A percentile compares a stretch with the other conserved stretches of the same genome.
These are phyloP conservation scores for Leccinellum rugosiceps DNA, from an alignment of 768 basidiomycete genomes.

Conservation along the genomic window DNA sequence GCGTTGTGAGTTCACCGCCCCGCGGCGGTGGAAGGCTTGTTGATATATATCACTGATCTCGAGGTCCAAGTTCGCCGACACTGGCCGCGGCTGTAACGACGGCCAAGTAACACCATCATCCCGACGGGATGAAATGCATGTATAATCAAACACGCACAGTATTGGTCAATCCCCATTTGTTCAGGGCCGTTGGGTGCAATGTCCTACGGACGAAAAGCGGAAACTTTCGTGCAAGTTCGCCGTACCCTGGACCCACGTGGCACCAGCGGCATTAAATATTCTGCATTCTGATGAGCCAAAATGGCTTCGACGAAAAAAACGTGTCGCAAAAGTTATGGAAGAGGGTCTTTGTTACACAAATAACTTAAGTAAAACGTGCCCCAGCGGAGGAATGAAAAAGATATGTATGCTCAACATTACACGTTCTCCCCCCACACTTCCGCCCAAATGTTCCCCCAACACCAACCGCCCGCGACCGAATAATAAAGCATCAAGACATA, in stretches of 20 bases:
- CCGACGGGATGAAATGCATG: not conserved
- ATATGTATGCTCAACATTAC: not conserved
- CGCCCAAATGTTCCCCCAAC: not conserved
- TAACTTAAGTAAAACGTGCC: not conserved
- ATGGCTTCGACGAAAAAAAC: not conserved
- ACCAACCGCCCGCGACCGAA: not conserved
- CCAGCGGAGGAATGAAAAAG: not conserved
- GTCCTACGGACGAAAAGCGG: not conserved
- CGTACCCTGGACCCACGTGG: not conserved
- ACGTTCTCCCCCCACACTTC: not conserved
- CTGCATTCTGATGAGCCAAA: not conserved
- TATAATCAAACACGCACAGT: too few relatives aligned
- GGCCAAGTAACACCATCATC: too few relatives aligned
- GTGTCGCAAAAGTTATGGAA: constrained; percentile 3
- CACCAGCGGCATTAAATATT: not conserved
- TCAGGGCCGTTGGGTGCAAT: too few relatives aligned
- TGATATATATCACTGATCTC: not conserved
- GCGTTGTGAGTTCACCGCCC: not conserved
- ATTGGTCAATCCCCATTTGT: too few relatives aligned
- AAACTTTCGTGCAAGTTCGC: not conserved
- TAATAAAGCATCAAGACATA: constrained; percentile 9
- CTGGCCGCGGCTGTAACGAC: not conserved
- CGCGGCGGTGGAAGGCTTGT: not conserved
- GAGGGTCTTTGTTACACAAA: not conserved
- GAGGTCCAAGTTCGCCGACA: not conserved